Base-by-base conservation (phyloP, 2,329 filamentous ascomycete genomes). In the Penicillium sp. region DNA sequence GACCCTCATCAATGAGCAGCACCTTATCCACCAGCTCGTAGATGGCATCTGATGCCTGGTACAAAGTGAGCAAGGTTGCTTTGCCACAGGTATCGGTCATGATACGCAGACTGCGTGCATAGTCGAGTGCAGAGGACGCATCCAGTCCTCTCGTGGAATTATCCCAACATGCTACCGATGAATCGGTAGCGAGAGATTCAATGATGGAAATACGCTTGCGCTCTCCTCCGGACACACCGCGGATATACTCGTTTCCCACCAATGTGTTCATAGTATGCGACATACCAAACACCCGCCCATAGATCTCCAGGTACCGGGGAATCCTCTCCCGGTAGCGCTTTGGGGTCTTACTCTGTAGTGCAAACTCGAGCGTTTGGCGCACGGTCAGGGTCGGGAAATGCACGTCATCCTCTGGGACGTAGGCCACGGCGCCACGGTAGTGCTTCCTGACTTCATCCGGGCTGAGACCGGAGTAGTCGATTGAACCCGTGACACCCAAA, bases 71-170 rank as follows among this genome's bases (percentile, higher is more conserved):
- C 4, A 87, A 77, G 0, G 84, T 87, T 0, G 85, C 86, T 11
- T 85, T 82, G 51, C 88, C 83, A 61, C 81, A 85, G 34, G 89
- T 83, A 54, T 90, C 85, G 0, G 89, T 90, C 82, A 90, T 87
- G 50, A 85, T 81, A 14, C 84, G 80, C 8, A 87, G 74, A 20
- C 82, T 84, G 43, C 84, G 84, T 2, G 85, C 86, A 63, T 89
- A 91, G 63, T 90, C 88, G 4, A 90, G 78, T 1, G 89, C 89
- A 0, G 88, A 90, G 0, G 85, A 88, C 0, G 87, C 85, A 64
- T 92, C 89, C 0, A 91, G 77, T 7, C 89, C 89, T 42, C 89
- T 79, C 0, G 88, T 91, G 0, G 83, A 86, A 67, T 91, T 91
- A 63, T 92, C 88, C 86, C 87, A 91, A 55, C 85, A 85, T 40